Conservation (phyloP, 768 basidiomycete species). For the Galerina marginata region DNA sequence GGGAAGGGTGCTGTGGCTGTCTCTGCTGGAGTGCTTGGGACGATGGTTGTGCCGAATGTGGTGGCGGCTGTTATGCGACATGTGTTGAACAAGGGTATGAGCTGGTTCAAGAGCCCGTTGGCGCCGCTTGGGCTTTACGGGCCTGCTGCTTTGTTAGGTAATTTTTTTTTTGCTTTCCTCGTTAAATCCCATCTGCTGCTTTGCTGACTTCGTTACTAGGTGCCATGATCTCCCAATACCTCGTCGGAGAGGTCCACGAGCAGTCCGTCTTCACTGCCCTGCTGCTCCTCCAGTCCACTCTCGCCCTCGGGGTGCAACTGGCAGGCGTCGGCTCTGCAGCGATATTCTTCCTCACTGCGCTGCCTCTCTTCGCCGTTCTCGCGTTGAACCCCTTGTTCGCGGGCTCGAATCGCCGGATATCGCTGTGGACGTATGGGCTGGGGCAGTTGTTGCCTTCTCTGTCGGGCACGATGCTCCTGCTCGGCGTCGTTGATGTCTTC, state of each 20-base stretch:
- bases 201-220: constrained; percentile 43
- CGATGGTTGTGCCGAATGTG: constrained; percentile 67
- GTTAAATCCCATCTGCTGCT: background rate
- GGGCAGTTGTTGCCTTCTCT: constrained; percentile 62
- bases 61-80: constrained; percentile 72
- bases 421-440: constrained; percentile 67
- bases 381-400: constrained; percentile 50
- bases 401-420: constrained; percentile 40
- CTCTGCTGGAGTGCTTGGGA: constrained; percentile 55
- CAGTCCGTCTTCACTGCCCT: constrained; percentile 63
- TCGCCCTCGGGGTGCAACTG: constrained; percentile 66
- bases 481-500: constrained; percentile 81
- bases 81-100: constrained; percentile 72
- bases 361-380: constrained; percentile 63
- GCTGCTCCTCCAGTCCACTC: constrained; percentile 60
- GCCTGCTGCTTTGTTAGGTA: constrained; percentile 76
- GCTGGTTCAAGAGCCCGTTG: constrained; percentile 84
- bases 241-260: constrained; percentile 61
- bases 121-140: constrained; percentile 72
- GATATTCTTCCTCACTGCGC: constrained; percentile 66
- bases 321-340: constrained; percentile 78
- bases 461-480: constrained; percentile 60
- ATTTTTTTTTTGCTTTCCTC: constrained; percentile 7
- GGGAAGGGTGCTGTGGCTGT: constrained; percentile 54
- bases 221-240: constrained; percentile 63